phyloP scores from a whole-genome alignment of 106 monocot genomes.

The Iris macrosiphon region DNA sequence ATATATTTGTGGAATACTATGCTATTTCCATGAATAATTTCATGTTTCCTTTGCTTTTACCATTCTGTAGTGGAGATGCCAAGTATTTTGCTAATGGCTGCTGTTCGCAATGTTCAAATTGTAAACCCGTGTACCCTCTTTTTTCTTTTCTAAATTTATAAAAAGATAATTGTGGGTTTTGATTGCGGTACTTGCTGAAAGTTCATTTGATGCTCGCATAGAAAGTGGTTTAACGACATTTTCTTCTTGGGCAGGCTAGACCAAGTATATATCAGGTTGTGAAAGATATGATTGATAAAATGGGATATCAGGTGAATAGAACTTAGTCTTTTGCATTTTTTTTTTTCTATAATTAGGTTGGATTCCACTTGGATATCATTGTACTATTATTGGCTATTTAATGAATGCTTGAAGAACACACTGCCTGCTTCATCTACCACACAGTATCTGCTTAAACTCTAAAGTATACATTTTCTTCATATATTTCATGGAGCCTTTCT shows the following conservation, averaged over 20 bases:
- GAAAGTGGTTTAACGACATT: no score
- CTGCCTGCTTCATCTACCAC: background rate
- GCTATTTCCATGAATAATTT: background rate
- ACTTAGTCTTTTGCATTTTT: no score
- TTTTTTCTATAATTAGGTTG: no score
- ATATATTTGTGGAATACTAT: background rate
- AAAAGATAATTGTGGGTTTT: background rate
- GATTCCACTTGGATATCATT: no score
- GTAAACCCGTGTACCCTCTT: slow-evolving; percentile 17
- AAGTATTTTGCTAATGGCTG: slow-evolving; percentile 76
- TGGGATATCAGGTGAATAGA: slow-evolving; percentile 65
- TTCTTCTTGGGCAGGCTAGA: slow-evolving; percentile 41
- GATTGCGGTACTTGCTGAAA: slow-evolving; percentile 1
- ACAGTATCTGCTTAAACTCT: background rate
- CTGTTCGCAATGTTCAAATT: slow-evolving; percentile 71
- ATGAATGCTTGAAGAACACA: background rate
- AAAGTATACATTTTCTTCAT: background rate
- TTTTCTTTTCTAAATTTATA: background rate
- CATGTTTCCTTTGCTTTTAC: background rate
- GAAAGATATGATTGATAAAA: slow-evolving; percentile 88
- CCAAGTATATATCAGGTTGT: slow-evolving; percentile 77
- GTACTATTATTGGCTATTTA: background rate
- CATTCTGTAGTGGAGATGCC: slow-evolving; percentile 74
- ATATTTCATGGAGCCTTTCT: background rate
- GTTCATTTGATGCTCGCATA: no score